These are phyloP conservation scores for Halenospora varia DNA, from an alignment of 495 filamentous ascomycete species.

Conservation along the genomic window DNA sequence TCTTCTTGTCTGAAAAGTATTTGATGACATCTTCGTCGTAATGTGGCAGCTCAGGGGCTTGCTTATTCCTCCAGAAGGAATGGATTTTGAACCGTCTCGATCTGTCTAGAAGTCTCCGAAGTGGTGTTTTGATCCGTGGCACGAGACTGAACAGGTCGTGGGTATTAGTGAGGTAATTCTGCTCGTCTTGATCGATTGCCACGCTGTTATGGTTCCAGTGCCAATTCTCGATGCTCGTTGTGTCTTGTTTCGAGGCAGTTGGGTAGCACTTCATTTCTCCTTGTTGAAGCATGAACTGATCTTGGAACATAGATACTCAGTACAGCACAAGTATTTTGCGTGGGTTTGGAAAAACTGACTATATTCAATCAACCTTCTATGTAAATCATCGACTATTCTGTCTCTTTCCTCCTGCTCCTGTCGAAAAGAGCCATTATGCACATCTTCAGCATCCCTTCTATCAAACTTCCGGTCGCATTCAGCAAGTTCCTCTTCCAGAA, in stretches of 20 bases:
- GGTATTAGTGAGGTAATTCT: slow-evolving; percentile 19
- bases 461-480: slow-evolving; percentile 15
- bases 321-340: not conserved
- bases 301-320: too few relatives aligned
- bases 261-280: slow-evolving; percentile 18
- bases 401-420: slow-evolving; percentile 20
- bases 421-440: slow-evolving; percentile 31
- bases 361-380: slow-evolving; percentile 11
- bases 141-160: slow-evolving; percentile 28
- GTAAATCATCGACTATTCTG: slow-evolving; percentile 18
- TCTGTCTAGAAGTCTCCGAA: slow-evolving; percentile 26
- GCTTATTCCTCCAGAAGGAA: slow-evolving; percentile 6
- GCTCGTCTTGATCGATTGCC: slow-evolving; percentile 24
- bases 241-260: slow-evolving; percentile 4
- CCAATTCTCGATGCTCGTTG: slow-evolving; percentile 27
- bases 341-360: slow-evolving; percentile 13
- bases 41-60: slow-evolving; percentile 5
- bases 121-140: slow-evolving; percentile 20
- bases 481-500: slow-evolving; percentile 22
- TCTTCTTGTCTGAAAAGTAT: slow-evolving; percentile 21
- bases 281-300: slow-evolving; percentile 25
- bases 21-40: slow-evolving; percentile 16
- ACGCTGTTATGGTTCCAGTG: slow-evolving; percentile 19
- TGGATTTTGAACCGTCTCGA: slow-evolving; percentile 13
- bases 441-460: not conserved